phyloP scores from a whole-genome alignment of 164 flowering plant species.

The Kingdonia uniflora region DNA sequence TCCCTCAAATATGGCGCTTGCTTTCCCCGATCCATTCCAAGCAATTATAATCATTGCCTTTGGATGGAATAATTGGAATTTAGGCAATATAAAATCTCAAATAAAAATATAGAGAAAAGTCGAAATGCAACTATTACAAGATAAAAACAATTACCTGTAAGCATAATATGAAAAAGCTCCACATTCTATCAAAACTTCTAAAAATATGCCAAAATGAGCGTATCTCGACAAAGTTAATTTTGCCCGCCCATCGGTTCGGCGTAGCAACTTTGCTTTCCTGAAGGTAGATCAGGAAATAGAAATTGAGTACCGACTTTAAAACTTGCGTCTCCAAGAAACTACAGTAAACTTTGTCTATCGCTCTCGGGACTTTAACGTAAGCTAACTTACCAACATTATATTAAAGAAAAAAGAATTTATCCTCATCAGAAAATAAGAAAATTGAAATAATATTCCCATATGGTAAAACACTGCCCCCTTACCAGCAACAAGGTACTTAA shows the following conservation, averaged over 20 bases:
- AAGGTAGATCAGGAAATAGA: neutral
- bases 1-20: constrained; percentile 34
- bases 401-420: too few relatives aligned
- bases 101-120: neutral
- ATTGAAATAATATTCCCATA: too few relatives aligned
- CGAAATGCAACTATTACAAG: neutral
- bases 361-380: too few relatives aligned
- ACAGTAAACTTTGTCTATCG: too few relatives aligned
- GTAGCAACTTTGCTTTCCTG: constrained; percentile 45
- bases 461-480: too few relatives aligned
- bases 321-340: too few relatives aligned
- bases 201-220: constrained; percentile 91
- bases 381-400: too few relatives aligned
- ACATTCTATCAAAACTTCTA: constrained; percentile 93
- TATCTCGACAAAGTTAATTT: constrained; percentile 89
- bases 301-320: neutral
- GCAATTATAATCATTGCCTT: constrained; percentile 96
- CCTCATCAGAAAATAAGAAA: too few relatives aligned
- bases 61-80: too few relatives aligned
- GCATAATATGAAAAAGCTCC: constrained; percentile 78
- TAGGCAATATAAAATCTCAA: neutral
- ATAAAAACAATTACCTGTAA: constrained; percentile 53
- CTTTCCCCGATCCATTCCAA: constrained; percentile 82
- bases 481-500: too few relatives aligned
- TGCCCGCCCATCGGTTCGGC: constrained; percentile 69